Evolutionary conservation across 2,329 filamentous ascomycete species (phyloP), one percentile per base, ranked within the genome.

Genomic region (Ilyonectria destructans): DNA sequence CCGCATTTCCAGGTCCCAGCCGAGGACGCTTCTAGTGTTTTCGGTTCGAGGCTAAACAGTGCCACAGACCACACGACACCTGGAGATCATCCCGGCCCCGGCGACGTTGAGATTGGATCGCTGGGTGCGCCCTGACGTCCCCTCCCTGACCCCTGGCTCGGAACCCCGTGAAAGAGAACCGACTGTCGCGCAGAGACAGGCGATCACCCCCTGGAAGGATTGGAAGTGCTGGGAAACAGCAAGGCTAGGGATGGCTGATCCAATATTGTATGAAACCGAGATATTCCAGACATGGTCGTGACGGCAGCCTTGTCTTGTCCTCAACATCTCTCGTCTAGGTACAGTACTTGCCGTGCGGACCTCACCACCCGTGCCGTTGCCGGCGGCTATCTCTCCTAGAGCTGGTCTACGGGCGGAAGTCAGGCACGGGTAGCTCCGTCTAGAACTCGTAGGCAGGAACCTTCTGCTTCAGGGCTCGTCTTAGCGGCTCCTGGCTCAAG

Each of bases 21-120:
- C 7, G 15, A 43, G 40, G 15, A 8, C 15, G 26, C 26, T n/a
- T 43, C 8, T n/a, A 8, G 15, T 8, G 6, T 43, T 8, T n/a
- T n/a, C 8, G 40, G 40, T 17, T 13, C 26, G n/a, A 19, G 10
- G 49, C 29, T 52, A 31, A 19, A 52, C 17, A 33, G 49, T 15
- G 19, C 29, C 17, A 31, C 26, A 52, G 26, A 33, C 29, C 17
- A 31, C 26, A 52, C 29, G 26, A 31, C 49, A 33, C 49, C 26
- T 33, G 9, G 29, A 52, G 29, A 33, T 52, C 26, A 15, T n/a
- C 15, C 40, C 40, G 40, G 15, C 17, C 49, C 49, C n/a, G 49
- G 26, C 29, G 29, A 52, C 49, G 49, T 33, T 33, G 49, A 35
- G 49, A 52, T 52, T 33, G 29, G 49, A 52, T 52, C 49, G 49